A percentile compares a stretch with the other conserved stretches of the same genome.
phyloP scores from a whole-genome alignment of 1,284 basidiomycete species.

The Malassezia slooffiae region DNA sequence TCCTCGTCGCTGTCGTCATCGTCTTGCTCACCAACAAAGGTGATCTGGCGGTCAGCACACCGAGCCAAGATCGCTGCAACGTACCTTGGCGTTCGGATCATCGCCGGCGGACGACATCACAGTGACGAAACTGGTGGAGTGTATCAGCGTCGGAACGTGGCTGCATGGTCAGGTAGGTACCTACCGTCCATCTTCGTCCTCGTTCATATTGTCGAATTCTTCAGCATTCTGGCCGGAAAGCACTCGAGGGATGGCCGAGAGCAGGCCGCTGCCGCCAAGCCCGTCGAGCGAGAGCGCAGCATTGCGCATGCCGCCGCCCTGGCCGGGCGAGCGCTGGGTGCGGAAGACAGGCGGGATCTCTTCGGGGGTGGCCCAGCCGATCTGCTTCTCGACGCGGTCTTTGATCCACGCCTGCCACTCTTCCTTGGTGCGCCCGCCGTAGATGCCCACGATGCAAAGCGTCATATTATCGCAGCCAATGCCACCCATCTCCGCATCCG shows the following conservation, averaged over 20 bases:
- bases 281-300: constrained; percentile 18
- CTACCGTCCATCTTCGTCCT: too few relatives aligned
- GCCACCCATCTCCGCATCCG: constrained; percentile 81
- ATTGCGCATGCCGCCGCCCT: constrained; percentile 4
- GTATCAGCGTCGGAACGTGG: too few relatives aligned
- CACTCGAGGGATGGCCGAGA: constrained; percentile 37
- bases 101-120: too few relatives aligned
- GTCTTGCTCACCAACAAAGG: too few relatives aligned
- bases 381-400: constrained; percentile 64
- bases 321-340: constrained; percentile 50
- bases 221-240: constrained; percentile 26
- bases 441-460: constrained; percentile 74
- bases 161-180: too few relatives aligned
- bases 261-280: constrained; percentile 28
- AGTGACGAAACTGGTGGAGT: too few relatives aligned
- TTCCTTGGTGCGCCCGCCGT: constrained; percentile 73
- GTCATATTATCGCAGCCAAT: constrained; percentile 99
- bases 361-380: constrained; percentile 62
- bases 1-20: too few relatives aligned
- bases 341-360: constrained; percentile 48
- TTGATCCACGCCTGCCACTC: constrained; percentile 90
- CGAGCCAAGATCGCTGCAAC: too few relatives aligned
- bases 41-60: too few relatives aligned
- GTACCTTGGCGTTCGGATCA: too few relatives aligned
- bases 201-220: constrained; percentile 21